Base-by-base conservation (phyloP, 768 basidiomycete genomes). In the Tulasnella sp. region DNA sequence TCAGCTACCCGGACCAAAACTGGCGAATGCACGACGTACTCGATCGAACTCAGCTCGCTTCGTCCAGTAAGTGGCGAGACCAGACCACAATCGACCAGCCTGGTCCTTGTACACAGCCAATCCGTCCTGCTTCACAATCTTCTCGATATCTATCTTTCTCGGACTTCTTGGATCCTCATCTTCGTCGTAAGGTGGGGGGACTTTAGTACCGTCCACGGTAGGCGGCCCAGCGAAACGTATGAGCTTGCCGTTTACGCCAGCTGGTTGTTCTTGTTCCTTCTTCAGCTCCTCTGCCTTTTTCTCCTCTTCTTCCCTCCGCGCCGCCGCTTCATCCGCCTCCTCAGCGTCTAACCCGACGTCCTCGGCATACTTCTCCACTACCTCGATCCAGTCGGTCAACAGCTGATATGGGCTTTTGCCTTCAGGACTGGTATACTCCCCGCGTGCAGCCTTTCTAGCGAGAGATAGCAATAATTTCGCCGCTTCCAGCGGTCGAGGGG, bases 1-100 rank as follows among this genome's bases (percentile, higher is more conserved):
- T 81, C 5, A 81, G 81, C 34, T 37, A 42, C n/a, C 16, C 37
- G 28, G 20, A 69, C 2, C 22, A 72, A 72, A 20, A 54, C 40
- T 37, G 76, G 58, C n/a, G n/a, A 75, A 75, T n/a, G 28, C 16
- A 60, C 18, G 48, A 44, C 14, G 42, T 24, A 78, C 83, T 40
- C 44, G 83, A 82, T 96, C 96, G 84, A 99, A 98, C 85, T 99
- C 98, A 78, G 91, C 95, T 7, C 96, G 92, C 86, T 98, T 98
- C 86, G 97, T 97, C 97, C 97, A 99, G 85, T 97, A 99, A 0
- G 97, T 98, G 1, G 97, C 97, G 41, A 99, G 86, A 0, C 97
- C 98, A 7, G 96, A 94, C 97, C 97, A 99, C 41, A 99, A 86
- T 75, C 95, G 91, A 16, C 98, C 98, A 2, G 97, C 96, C 86